These are phyloP conservation scores for Cytidiella melzeri DNA, from an alignment of 768 basidiomycete genomes.

Conservation along the genomic window DNA sequence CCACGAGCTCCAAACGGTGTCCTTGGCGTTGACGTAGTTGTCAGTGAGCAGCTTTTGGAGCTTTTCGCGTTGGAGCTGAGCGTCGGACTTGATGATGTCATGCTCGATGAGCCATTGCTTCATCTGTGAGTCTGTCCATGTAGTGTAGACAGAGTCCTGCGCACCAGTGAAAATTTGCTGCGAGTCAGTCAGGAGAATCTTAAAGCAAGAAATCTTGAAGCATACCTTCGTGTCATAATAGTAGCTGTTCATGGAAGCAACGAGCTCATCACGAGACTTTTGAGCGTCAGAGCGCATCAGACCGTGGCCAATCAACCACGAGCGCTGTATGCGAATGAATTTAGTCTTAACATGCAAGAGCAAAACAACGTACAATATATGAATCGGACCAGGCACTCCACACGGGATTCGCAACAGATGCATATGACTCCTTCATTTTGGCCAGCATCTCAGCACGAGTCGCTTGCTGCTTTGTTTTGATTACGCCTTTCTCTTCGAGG, in stretches of 20 bases:
- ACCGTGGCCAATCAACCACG: slow-evolving; percentile 78
- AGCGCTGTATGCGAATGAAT: slow-evolving; percentile 38
- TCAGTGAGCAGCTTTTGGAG: slow-evolving; percentile 66
- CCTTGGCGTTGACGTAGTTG: slow-evolving; percentile 57
- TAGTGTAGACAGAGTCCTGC: slow-evolving; percentile 45
- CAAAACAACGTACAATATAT: slow-evolving; percentile 52
- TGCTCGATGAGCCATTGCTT: slow-evolving; percentile 70
- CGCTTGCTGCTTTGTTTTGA: slow-evolving; percentile 56
- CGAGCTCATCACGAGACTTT: slow-evolving; percentile 50
- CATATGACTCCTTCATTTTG: slow-evolving; percentile 67
- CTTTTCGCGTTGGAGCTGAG: slow-evolving; percentile 63
- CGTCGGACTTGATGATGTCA: slow-evolving; percentile 57
- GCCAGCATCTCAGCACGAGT: slow-evolving; percentile 61
- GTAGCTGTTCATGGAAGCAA: slow-evolving; percentile 66
- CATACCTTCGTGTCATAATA: slow-evolving; percentile 46
- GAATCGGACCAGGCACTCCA: slow-evolving; percentile 88
- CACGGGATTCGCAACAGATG: slow-evolving; percentile 50
- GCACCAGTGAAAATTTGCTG: not conserved
- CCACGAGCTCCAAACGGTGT: slow-evolving; percentile 66
- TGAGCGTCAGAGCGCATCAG: slow-evolving; percentile 55
- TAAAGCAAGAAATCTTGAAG: not conserved
- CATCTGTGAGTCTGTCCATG: slow-evolving; percentile 63
- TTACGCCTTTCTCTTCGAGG: slow-evolving; percentile 67
- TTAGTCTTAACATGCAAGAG: not conserved
- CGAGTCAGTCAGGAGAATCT: slow-evolving; percentile 1